Evolutionary conservation across 495 filamentous ascomycete genomes (phyloP), one percentile per base, ranked within the genome.

Genomic region (Annulohypoxylon stygium): DNA sequence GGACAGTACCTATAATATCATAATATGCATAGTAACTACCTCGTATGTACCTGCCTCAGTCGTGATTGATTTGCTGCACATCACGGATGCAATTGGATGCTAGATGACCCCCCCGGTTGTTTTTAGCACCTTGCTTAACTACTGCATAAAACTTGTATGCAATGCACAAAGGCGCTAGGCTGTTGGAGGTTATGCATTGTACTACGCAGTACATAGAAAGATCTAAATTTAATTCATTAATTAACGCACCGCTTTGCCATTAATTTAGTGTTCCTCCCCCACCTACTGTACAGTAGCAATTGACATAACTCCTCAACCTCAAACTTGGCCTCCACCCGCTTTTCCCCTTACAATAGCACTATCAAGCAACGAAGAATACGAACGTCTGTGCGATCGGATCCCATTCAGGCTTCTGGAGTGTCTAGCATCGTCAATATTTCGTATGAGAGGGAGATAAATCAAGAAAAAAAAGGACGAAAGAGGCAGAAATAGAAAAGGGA

Each of bases 291-390:
- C 5, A 43, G 36, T 12, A 53, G 18, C 60, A 48, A 34, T 62
- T 55, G 23, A 58, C 61, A 47, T 61, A 53, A 73, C 53, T 61
- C 65, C 58, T 57, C 47, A 61, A 67, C 57, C 55, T 70, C 67
- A 59, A 70, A 67, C 66, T 70, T 41, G 59, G 59, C 66, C 71
- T 70, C 71, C 71, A 62, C 71, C 67, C 71, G 67, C 60, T 58
- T 62, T 66, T 57, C 25, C 65, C 53, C 26, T 65, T 60, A 54
- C 54, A 64, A 65, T 37, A 53, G 47, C 45, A 34, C 57, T 51
- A 67, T 45, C 48, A 20, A 67, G 39, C 61, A 41, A 16, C 67
- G 39, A 61, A 41, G 1, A 62, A 66, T 70, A 69, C 66, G 57
- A 74, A 26, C 34, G 58, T 59, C 67, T 65, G 64, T 64, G 70